A percentile compares a stretch with the other conserved stretches of the same genome.
These are phyloP conservation scores for Gossypium aridum DNA, from an alignment of 441 rosid species.

Conservation along the genomic window DNA sequence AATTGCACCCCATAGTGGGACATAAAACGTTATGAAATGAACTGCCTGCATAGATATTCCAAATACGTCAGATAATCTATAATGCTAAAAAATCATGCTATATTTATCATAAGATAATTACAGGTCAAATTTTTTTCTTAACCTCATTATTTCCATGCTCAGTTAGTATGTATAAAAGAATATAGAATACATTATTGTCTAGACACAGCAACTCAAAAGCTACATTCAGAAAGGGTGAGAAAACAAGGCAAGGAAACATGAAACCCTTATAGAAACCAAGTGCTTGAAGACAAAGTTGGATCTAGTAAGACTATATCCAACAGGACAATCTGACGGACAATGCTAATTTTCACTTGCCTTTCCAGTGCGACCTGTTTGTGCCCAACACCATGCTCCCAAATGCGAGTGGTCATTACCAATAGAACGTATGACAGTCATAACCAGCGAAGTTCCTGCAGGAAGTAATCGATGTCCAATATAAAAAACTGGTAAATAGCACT, in stretches of 20 bases:
- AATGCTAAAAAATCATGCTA: not conserved
- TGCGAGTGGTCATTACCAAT: constrained; percentile 72
- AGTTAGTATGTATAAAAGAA: not conserved
- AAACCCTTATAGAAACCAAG: not conserved
- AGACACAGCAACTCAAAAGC: not conserved
- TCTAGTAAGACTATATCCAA: not conserved
- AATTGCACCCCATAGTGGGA: constrained; percentile 94
- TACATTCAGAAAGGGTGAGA: not conserved
- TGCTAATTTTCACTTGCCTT: constrained; percentile 43
- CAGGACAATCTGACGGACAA: not conserved
- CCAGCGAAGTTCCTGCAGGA: constrained; percentile 67
- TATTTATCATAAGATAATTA: not conserved
- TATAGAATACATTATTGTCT: not conserved
- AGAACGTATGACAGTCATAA: constrained; percentile 77
- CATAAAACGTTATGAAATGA: constrained; percentile 79
- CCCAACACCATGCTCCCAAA: constrained; percentile 74
- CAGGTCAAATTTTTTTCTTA: not conserved
- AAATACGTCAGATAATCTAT: not conserved
- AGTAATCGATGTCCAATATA: constrained; percentile 1
- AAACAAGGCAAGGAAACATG: not conserved
- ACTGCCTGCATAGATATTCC: constrained; percentile 54
- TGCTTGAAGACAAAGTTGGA: not conserved
- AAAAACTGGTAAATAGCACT: not conserved
- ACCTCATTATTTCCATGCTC: not conserved
- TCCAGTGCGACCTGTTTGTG: constrained; percentile 71